A percentile compares a stretch with the other conserved stretches of the same genome.
Evolutionary conservation across 345 rosid genomes (phyloP).

Genomic region (Noccaea bulbosa): DNA sequence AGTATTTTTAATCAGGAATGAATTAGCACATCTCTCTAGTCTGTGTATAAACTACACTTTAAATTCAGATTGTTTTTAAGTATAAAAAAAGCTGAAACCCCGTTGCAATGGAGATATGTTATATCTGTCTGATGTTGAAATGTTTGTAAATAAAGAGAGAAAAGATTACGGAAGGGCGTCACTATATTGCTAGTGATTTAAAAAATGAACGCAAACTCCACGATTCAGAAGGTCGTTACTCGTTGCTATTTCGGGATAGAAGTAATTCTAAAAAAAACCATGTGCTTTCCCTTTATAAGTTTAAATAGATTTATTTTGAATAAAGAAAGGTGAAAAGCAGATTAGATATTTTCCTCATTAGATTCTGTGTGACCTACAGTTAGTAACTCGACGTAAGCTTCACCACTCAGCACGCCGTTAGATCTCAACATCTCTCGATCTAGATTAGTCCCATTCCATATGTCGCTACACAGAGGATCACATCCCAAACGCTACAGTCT

Average conservation of each 20-base stretch:
- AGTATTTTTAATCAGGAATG: no score
- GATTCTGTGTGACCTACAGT: conserved; percentile 27
- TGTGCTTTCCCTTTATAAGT: conserved; percentile 28
- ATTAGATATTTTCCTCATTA: conserved; percentile 27
- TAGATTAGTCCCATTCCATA: background rate
- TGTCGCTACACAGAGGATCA: conserved; percentile 19
- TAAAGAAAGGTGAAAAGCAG: background rate
- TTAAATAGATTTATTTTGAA: background rate
- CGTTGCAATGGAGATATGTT: background rate
- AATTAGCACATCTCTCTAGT: no score
- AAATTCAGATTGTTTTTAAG: no score
- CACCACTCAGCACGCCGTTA: conserved; percentile 14
- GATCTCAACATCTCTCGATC: conserved; percentile 27
- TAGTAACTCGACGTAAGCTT: conserved; percentile 12
- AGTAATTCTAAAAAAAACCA: conserved; percentile 3
- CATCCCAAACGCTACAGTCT: background rate
- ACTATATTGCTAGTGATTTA: background rate
- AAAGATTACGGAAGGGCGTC: background rate
- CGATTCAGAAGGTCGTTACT: conserved; percentile 13
- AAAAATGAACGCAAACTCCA: background rate
- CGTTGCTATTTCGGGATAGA: conserved; percentile 18
- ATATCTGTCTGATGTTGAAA: no score
- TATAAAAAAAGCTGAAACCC: no score
- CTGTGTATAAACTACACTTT: no score
- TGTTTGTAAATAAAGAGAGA: background rate